Evolutionary conservation across 2,329 filamentous ascomycete genomes (phyloP).

Genomic region (Penicillium sp.): DNA sequence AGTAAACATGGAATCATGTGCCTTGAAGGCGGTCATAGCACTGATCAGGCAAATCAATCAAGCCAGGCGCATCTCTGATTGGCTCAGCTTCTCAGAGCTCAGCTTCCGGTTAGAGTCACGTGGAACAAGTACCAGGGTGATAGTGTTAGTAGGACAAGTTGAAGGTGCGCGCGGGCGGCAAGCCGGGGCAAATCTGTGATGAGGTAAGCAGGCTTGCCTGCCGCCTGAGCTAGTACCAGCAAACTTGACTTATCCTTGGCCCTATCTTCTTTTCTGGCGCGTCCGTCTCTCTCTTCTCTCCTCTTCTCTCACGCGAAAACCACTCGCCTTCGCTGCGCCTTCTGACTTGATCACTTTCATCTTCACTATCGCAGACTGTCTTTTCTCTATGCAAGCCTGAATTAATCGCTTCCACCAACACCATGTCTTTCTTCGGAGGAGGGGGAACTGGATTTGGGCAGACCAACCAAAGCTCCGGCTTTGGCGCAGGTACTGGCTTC

Average conservation of each 20-base stretch:
- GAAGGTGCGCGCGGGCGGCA: too few species aligned
- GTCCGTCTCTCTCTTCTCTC: slow-evolving; percentile 17
- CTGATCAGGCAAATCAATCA: too few species aligned
- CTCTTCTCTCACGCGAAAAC: slow-evolving; percentile 13
- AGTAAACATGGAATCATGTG: too few species aligned
- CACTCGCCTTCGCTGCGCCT: slow-evolving; percentile 4
- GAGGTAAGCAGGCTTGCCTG: slow-evolving; percentile 11
- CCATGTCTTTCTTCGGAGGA: slow-evolving; percentile 45
- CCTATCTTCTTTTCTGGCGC: slow-evolving; percentile 18
- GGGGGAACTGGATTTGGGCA: slow-evolving; percentile 52
- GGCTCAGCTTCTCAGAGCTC: too few species aligned
- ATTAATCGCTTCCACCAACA: slow-evolving; percentile 21
- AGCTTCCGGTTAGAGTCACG: too few species aligned
- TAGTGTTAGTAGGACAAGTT: too few species aligned
- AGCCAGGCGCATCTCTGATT: too few species aligned
- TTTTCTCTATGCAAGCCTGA: slow-evolving; percentile 23
- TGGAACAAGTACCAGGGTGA: too few species aligned
- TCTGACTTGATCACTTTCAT: neutral
- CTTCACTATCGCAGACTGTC: slow-evolving; percentile 2
- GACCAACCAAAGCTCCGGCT: slow-evolving; percentile 43
- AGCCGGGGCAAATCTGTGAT: slow-evolving; percentile 5
- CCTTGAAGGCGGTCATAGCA: too few species aligned
- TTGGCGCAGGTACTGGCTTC: slow-evolving; percentile 35
- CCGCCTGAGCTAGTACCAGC: slow-evolving; percentile 13
- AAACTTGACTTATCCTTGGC: slow-evolving; percentile 14